Evolutionary conservation across 495 filamentous ascomycete species (phyloP), one percentile per base, ranked within the genome.

Genomic region (Clohesyomyces aquaticus): DNA sequence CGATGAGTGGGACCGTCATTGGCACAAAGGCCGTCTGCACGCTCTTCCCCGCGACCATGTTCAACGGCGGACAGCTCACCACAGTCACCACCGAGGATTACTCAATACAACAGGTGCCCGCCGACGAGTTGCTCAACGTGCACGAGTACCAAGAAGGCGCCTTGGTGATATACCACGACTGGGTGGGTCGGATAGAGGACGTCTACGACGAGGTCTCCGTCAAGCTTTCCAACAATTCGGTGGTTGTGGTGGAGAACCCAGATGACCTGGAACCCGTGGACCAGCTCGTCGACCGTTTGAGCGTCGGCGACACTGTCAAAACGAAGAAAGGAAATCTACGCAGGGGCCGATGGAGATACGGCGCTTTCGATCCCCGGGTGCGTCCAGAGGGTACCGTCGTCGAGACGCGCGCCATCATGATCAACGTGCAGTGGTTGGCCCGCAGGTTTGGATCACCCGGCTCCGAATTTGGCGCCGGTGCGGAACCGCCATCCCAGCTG

Each of bases 241-340:
- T 78, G 10, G 77, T 79, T 3, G 61, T 73, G 3, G 63, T 70
- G 11, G 76, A 79, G 50, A 55, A 71, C 38, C 25, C 64, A 9
- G 63, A 73, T 8, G 72, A 77, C 4, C 43, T 72, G 6, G 62
- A 72, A 18, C 35, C 47, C 14, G 68, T 73, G 26, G 60, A 59
- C 23, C 29, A 25, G 2, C 6, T 59, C 18, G 62, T 70, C 12
- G 63, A 67, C 8, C 59, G 68, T 1, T 28, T 67, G 3, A 59
- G 49, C 32, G 65, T 77, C 4, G 85, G 85, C 8, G 79, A 84
- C 61, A 74, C 73, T 43, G 78, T 81, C 11, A 66, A 70, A 32
- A 84, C 82, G 0, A 77, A 77, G 54, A 79, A 80, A 42, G 77
- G 72, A 12, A 83, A 84, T 60, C 61, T 87, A 47, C 72, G 77